A percentile compares a stretch with the other conserved stretches of the same genome.
phyloP scores from a whole-genome alignment of 768 basidiomycete species.

The Leucocoprinus sp. region DNA sequence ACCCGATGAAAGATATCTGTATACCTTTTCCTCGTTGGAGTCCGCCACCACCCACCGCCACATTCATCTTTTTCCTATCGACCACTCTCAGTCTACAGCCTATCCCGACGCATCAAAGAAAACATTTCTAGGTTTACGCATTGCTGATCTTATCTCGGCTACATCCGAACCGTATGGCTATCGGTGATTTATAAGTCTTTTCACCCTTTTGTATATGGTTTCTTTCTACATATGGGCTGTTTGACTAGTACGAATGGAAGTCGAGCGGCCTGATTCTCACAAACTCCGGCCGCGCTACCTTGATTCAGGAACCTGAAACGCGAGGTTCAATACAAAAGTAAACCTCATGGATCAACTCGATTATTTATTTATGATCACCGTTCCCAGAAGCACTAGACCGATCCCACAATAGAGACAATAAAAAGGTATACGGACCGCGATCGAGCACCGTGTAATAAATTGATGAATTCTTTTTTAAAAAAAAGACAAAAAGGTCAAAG shows the following conservation, averaged over 20 bases:
- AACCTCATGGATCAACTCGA: background rate
- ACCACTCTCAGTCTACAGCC: background rate
- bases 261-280: background rate
- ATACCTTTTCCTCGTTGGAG: background rate
- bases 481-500: slow-evolving; percentile 1
- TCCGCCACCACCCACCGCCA: background rate
- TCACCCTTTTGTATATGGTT: too few species aligned
- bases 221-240: background rate
- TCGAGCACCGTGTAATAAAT: too few species aligned
- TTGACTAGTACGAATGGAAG: background rate
- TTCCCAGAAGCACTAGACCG: background rate
- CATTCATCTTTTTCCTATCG: background rate
- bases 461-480: too few species aligned
- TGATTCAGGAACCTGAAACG: slow-evolving; percentile 9
- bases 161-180: slow-evolving; percentile 1
- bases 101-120: background rate
- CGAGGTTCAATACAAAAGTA: slow-evolving; percentile 4
- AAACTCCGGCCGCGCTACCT: background rate
- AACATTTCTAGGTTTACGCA: background rate
- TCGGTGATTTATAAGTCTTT: background rate
- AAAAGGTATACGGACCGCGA: too few species aligned
- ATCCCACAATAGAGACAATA: too few species aligned
- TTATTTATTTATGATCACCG: too few species aligned
- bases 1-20: background rate
- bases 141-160: slow-evolving; percentile 6